A percentile compares a stretch with the other conserved stretches of the same genome.
These are phyloP conservation scores for Cyberlindnera mycetangii DNA, from an alignment of 805 yeast genomes.

Conservation along the genomic window DNA sequence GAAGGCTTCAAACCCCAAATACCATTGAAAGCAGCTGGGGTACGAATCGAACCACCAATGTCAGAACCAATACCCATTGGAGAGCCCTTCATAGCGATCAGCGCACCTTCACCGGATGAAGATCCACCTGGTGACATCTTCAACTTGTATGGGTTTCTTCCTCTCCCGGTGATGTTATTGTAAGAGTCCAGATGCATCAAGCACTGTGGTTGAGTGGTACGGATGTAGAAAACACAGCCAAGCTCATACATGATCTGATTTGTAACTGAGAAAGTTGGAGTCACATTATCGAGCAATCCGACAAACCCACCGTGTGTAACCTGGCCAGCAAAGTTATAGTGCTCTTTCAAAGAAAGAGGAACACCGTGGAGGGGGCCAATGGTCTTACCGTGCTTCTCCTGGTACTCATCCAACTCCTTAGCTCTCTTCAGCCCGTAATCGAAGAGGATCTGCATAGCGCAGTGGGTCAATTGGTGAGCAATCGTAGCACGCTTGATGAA, in stretches of 20 bases:
- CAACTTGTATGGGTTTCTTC: slow-evolving; percentile 57
- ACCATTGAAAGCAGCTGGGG: slow-evolving; percentile 66
- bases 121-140: slow-evolving; percentile 67
- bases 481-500: slow-evolving; percentile 49
- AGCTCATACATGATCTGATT: slow-evolving; percentile 35
- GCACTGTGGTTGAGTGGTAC: slow-evolving; percentile 68
- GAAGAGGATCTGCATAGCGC: slow-evolving; percentile 59
- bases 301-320: slow-evolving; percentile 62
- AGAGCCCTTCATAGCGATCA: slow-evolving; percentile 57
- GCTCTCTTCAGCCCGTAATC: slow-evolving; percentile 61
- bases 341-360: slow-evolving; percentile 68
- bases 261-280: slow-evolving; percentile 45
- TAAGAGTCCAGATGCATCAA: slow-evolving; percentile 66
- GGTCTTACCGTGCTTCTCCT: slow-evolving; percentile 45
- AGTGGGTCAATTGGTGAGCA: slow-evolving; percentile 61
- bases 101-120: slow-evolving; percentile 70
- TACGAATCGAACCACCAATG: slow-evolving; percentile 69
- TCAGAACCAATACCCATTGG: slow-evolving; percentile 67
- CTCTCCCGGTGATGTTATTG: slow-evolving; percentile 57
- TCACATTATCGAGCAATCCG: slow-evolving; percentile 44
- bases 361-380: slow-evolving; percentile 70
- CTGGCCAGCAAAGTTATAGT: slow-evolving; percentile 50
- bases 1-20: slow-evolving; percentile 63
- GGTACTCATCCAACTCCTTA: slow-evolving; percentile 51
- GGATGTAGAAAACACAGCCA: slow-evolving; percentile 54